Evolutionary conservation across 176 grass and related monocot species (phyloP), one percentile per base, ranked within the genome.

Genomic region (Miscanthus lutarioriparius): DNA sequence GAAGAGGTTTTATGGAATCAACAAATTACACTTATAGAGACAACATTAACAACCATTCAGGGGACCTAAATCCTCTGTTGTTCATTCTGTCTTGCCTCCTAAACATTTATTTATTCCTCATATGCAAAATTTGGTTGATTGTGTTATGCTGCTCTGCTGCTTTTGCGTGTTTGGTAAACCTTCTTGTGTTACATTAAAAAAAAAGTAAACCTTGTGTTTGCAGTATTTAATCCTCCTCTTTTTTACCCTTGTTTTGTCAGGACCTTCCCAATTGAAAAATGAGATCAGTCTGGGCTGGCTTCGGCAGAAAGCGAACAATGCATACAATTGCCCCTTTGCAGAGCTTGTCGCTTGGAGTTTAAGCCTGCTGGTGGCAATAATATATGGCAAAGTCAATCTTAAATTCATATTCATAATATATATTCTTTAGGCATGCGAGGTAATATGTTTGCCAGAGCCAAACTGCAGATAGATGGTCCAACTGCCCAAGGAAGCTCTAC

Each of bases 351-450:
- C 80, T 90, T 87, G 89, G 1, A 35, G 25, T 11, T 76, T 53
- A 87, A 90, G 84, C 13, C 51, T 75, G n/a, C 3, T 41, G 65
- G 80, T 86, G 74, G 63, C 63, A 80, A 51, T 80, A 43, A 54
- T 64, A 84, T 80, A 91, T 1, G 7, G 2, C 59, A 90, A 70
- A 80, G 89, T 84, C n/a, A n/a, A n/a, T n/a, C 58, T 0, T 62
- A 62, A 62, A 62, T 62, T 25, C 58, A 13, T 61, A 62, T 5
- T 62, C 89, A 84, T 81, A 15, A 71, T 58, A 72, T 41, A 37
- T 25, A 49, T 8, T 39, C 5, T 79, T 47, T 64, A 73, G 78
- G 69, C 71, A 70, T 71, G 49, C 25, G 51, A 35, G 39, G 75
- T 64, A 72, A 9, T 62, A 15, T 63, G 73, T 74, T 86, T n/a